Evolutionary conservation across 805 yeast genomes (phyloP).

Genomic region (Teunomyces stri): DNA sequence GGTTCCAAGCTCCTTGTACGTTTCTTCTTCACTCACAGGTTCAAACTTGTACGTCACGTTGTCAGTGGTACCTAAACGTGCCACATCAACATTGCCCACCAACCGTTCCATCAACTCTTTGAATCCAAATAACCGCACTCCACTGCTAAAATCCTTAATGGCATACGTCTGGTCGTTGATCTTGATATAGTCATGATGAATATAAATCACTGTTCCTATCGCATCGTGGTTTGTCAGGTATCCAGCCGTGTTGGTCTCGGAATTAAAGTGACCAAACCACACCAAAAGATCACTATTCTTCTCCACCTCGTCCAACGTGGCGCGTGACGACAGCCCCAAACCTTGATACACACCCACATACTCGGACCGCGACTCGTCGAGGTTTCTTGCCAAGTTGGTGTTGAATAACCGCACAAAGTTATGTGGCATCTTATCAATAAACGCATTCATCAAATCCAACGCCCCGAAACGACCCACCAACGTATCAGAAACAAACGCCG

Average conservation of each 20-base stretch:
- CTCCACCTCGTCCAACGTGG: constrained; percentile 21
- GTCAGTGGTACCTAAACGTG: constrained; percentile 3
- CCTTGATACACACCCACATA: constrained; percentile 79
- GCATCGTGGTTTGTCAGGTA: constrained; percentile 20
- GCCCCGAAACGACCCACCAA: constrained; percentile 61
- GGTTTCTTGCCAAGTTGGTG: constrained; percentile 66
- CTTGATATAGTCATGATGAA: constrained; percentile 43
- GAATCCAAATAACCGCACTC: constrained; percentile 25
- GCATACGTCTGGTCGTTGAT: constrained; percentile 28
- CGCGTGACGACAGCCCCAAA: constrained; percentile 34
- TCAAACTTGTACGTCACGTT: constrained; percentile 16
- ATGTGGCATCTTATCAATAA: constrained; percentile 22
- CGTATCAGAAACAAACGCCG: constrained; percentile 71
- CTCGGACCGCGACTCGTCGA: constrained; percentile 65
- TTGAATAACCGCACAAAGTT: constrained; percentile 47
- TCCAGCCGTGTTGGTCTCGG: constrained; percentile 29
- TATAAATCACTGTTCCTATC: constrained; percentile 28
- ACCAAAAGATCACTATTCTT: constrained; percentile 64
- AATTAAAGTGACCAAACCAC: constrained; percentile 61
- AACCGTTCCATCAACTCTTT: constrained; percentile 34
- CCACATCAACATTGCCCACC: constrained; percentile 6
- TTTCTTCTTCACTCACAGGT: constrained; percentile 8
- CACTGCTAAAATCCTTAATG: constrained; percentile 19
- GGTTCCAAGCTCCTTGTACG: constrained; percentile 4
- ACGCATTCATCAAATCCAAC: constrained; percentile 41